phyloP scores from a whole-genome alignment of 495 filamentous ascomycete genomes.

The Aspergillus bridgeri region DNA sequence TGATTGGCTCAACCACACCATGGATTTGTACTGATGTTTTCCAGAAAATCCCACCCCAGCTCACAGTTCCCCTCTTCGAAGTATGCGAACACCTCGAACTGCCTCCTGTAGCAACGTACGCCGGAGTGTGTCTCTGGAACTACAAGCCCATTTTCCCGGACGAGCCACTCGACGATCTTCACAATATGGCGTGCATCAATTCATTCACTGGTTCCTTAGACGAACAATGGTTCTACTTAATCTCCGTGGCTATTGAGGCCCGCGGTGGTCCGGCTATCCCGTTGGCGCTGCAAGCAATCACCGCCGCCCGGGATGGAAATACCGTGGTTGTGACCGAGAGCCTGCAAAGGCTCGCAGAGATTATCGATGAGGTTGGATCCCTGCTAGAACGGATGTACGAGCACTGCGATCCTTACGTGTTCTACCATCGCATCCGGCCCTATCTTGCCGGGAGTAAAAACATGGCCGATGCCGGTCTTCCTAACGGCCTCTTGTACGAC shows the following conservation, averaged over 20 bases:
- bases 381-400: constrained; percentile 86
- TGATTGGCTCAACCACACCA: background rate
- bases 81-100: constrained; percentile 80
- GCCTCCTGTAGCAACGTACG: constrained; percentile 92
- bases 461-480: constrained; percentile 89
- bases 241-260: constrained; percentile 94
- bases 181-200: constrained; percentile 78
- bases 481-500: constrained; percentile 83
- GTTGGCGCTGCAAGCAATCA: constrained; percentile 82
- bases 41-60: constrained; percentile 76
- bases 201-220: constrained; percentile 96
- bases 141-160: constrained; percentile 82
- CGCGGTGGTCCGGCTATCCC: constrained; percentile 85
- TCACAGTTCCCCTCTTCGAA: constrained; percentile 77
- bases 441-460: constrained; percentile 96
- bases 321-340: constrained; percentile 66
- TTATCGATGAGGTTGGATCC: constrained; percentile 73
- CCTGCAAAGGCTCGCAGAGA: constrained; percentile 75
- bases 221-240: constrained; percentile 97
- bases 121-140: constrained; percentile 91
- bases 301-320: constrained; percentile 71
- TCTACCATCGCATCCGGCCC: constrained; percentile 89
- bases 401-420: constrained; percentile 85
- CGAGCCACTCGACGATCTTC: constrained; percentile 73
- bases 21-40: constrained; percentile 12